Base-by-base conservation (phyloP, 1,284 basidiomycete species). In the Trametes hirsuta region DNA sequence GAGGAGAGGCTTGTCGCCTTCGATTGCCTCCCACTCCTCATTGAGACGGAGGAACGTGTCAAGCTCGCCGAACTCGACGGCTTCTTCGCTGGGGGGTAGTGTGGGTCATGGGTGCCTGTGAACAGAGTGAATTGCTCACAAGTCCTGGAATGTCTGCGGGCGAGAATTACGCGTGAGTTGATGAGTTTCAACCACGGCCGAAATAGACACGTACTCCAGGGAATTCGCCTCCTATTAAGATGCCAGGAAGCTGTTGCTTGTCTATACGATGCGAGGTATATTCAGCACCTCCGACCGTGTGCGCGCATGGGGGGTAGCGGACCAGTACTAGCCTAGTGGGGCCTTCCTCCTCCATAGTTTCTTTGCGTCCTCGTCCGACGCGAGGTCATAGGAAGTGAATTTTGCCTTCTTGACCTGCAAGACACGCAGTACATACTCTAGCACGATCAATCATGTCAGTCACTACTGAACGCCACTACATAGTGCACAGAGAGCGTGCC, bases 371-470 rank as follows among this genome's bases (percentile, higher is more conserved):
- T 90, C 88, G 67, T 93, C 90, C 9, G 89, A 91, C 35, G 91
- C 91, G 45, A 93, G 80, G 74, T 93, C 91, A 70, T 91, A 93
- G 12, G 89, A 88, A 2, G 78, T 85, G 75, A 88, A 93, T 5
- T 84, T 80, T 56, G 93, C 89, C 76, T 90, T 93, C 82, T 91
- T 91, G 71, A 87, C 85, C 74, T 93, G 90, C 59, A 93, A 77
- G 60, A 87, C 88, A 45, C 91, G 85, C 53, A 93, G 74, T 47
- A 93, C 76, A 68, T 88, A 89, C 69, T 91, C 88, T 91, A 70
- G 21, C 47, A 40, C n/a, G 12, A 15, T 10, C 24, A 35, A 36
- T 39, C 36, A 46, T 41, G 10, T 53, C 15, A 22, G 36, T 40
- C 9, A 11, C 18, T 1, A 21, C 21, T 40, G 40, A 51, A 52